These are phyloP conservation scores for Heliocybe sulcata DNA, from an alignment of 1,284 basidiomycete species.

Conservation along the genomic window DNA sequence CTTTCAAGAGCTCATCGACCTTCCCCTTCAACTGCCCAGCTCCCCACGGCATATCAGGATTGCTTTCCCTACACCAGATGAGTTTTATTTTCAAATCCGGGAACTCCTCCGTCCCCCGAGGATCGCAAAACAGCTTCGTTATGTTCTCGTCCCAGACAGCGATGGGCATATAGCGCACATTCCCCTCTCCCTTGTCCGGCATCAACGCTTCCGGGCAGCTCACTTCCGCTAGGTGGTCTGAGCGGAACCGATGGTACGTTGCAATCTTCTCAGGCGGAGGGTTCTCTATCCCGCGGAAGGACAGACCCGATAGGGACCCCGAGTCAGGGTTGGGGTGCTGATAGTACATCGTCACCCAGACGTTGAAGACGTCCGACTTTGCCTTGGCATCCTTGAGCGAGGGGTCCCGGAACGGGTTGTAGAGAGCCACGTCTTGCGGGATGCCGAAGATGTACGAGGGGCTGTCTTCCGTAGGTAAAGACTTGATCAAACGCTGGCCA, in stretches of 20 bases:
- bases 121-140: conserved; percentile 8
- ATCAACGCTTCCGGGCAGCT: conserved; percentile 9
- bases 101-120: conserved; percentile 4
- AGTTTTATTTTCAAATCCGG: conserved; percentile 11
- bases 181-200: conserved; percentile 6
- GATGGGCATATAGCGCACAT: conserved; percentile 8
- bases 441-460: conserved; percentile 10
- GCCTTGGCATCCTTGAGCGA: conserved; percentile 9
- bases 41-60: conserved; percentile 12
- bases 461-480: conserved; percentile 7
- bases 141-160: conserved; percentile 7
- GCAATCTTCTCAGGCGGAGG: conserved; percentile 1
- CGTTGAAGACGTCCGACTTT: conserved; percentile 10
- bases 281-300: conserved; percentile 5
- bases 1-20: conserved; percentile 8
- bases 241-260: conserved; percentile 8
- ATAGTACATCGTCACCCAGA: conserved; percentile 17
- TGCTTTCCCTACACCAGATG: conserved; percentile 12
- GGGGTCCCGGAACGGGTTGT: conserved; percentile 13
- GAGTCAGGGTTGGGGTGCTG: conserved; percentile 6
- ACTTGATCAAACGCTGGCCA: neutral
- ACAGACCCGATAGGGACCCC: conserved; percentile 6
- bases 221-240: conserved; percentile 4
- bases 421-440: conserved; percentile 6
- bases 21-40: conserved; percentile 11